Evolutionary conservation across 805 yeast species (phyloP).

Genomic region (Starmerella asiatica): DNA sequence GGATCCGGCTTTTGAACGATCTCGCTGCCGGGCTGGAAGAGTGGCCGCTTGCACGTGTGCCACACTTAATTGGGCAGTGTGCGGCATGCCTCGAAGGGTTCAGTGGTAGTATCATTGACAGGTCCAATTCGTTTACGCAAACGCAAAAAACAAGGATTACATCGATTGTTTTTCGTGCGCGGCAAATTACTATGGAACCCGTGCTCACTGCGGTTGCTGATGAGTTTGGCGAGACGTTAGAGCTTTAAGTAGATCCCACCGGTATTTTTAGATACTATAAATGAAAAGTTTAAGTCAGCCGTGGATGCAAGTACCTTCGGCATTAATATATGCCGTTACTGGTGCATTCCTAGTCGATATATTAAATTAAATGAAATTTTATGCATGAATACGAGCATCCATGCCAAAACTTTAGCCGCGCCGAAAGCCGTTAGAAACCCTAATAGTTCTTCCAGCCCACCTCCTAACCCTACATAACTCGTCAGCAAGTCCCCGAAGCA

Average conservation of each 20-base stretch:
- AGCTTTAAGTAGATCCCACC: too few species aligned
- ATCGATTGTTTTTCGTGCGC: conserved; percentile 9
- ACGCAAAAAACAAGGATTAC: conserved; percentile 10
- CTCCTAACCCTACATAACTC: too few species aligned
- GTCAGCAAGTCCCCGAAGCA: too few species aligned
- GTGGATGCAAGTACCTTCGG: too few species aligned
- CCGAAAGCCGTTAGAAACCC: too few species aligned
- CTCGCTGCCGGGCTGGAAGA: conserved; percentile 6
- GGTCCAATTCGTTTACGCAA: conserved; percentile 4
- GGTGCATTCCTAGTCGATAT: neutral
- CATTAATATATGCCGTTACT: neutral
- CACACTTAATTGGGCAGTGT: neutral
- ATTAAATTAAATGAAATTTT: neutral
- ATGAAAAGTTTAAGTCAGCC: too few species aligned
- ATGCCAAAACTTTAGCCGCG: too few species aligned
- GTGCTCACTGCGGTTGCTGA: conserved; percentile 3
- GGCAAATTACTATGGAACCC: conserved; percentile 5
- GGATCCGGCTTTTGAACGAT: conserved; percentile 10
- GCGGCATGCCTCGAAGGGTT: conserved; percentile 1
- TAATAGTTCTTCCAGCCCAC: too few species aligned
- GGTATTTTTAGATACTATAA: too few species aligned
- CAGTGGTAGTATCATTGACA: neutral
- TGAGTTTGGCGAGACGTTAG: conserved; percentile 4
- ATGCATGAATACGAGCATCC: too few species aligned
- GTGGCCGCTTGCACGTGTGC: conserved; percentile 6